Evolutionary conservation across 768 basidiomycete genomes (phyloP), one percentile per base, ranked within the genome.

Genomic region (Phlebiopsis gigantea): DNA sequence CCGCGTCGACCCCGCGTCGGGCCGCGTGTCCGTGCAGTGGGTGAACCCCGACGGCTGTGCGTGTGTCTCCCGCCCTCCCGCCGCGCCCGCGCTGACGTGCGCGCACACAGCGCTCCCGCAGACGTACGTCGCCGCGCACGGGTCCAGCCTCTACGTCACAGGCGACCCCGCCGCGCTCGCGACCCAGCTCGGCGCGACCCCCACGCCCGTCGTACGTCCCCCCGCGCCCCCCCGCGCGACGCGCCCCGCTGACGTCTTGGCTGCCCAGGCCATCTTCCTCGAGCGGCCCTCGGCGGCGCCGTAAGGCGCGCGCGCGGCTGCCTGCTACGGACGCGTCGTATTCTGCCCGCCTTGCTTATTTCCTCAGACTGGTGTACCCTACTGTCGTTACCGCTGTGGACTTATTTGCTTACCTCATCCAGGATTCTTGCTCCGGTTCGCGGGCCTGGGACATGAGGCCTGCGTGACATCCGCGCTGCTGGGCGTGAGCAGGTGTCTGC

Each of bases 31-130:
- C 19, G 55, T 58, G 15, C 21, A 59, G 17, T 64, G 63, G 63
- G 59, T 62, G 12, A 64, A 64, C 57, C 59, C 61, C 14, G 59
- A 64, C 44, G 63, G 63, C n/a, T 44, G 63, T 62, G 26, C 46
- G 63, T 54, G 14, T n/a, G n/a, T n/a, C n/a, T n/a, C n/a, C 5
- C 7, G 42, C 22, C 10, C 6, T 53, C 17, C 21, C 17, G 14
- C 29, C 19, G 3, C 17, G 31, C 30, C 17, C 22, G 17, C 14
- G 28, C 12, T 45, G 44, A 29, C 1, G 10, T 46, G 15, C 25
- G 26, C 25, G 2, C 10, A 5, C n/a, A 5, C 28, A 60, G 58
- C 56, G 5, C 15, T 41, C 2, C 46, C 57, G 17, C 30, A 24
- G 49, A 49, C 28, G n/a, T 62, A 62, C 48, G 24, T 53, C 43